Conservation (phyloP, 768 basidiomycete species). For the Trametes elegans region DNA sequence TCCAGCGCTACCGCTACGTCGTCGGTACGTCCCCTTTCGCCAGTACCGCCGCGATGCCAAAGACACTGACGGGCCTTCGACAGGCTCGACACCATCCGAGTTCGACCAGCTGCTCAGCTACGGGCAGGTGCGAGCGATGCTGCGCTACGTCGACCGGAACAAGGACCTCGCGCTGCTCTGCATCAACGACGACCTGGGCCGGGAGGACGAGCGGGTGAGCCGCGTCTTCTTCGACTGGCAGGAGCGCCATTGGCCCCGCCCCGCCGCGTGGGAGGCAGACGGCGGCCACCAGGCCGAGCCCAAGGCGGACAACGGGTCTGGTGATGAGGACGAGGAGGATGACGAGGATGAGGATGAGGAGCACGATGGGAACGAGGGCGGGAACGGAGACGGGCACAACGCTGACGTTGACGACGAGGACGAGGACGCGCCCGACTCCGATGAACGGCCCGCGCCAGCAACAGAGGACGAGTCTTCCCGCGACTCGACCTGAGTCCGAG, state of each 20-base stretch:
- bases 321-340: too few relatives aligned
- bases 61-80: background rate
- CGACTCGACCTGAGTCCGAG: too few relatives aligned
- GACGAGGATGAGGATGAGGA: too few relatives aligned
- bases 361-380: too few relatives aligned
- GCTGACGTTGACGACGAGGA: background rate
- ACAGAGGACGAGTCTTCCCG: too few relatives aligned
- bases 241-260: slow-evolving; percentile 19
- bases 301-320: too few relatives aligned
- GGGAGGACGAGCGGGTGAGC: slow-evolving; percentile 15
- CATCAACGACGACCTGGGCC: slow-evolving; percentile 34
- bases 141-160: slow-evolving; percentile 20
- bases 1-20: slow-evolving; percentile 36
- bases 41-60: background rate
- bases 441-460: too few relatives aligned
- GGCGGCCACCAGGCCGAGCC: too few relatives aligned
- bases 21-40: slow-evolving; percentile 24
- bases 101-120: slow-evolving; percentile 27
- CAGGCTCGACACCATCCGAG: slow-evolving; percentile 23
- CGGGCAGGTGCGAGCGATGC: slow-evolving; percentile 16
- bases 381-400: too few relatives aligned
- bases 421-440: too few relatives aligned
- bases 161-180: slow-evolving; percentile 31
- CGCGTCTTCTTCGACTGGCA: slow-evolving; percentile 21
- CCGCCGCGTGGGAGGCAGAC: slow-evolving; percentile 25